phyloP scores from a whole-genome alignment of 2,329 filamentous ascomycete species.

The Aspergillus sp. region DNA sequence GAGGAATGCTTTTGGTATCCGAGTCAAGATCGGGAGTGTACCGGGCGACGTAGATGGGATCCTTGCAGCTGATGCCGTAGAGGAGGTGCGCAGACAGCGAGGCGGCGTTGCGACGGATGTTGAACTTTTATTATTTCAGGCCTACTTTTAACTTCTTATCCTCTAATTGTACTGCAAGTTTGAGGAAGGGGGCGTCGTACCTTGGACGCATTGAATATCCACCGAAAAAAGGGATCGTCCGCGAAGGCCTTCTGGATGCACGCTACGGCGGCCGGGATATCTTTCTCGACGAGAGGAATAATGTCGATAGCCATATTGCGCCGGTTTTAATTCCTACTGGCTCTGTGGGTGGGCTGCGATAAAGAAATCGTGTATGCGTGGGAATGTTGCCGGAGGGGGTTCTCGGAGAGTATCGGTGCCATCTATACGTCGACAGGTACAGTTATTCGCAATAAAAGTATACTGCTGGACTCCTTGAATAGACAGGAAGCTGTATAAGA shows the following conservation, averaged over 20 bases:
- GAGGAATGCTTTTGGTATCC: neutral
- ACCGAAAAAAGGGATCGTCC: slow-evolving; percentile 58
- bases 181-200: slow-evolving; percentile 29
- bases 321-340: slow-evolving; percentile 14
- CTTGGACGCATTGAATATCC: slow-evolving; percentile 54
- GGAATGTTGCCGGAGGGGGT: slow-evolving; percentile 23
- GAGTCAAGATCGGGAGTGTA: slow-evolving; percentile 37
- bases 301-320: slow-evolving; percentile 47
- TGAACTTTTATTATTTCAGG: slow-evolving; percentile 42
- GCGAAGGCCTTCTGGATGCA: slow-evolving; percentile 60
- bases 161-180: neutral
- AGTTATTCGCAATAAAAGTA: too few relatives aligned
- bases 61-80: slow-evolving; percentile 59
- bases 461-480: too few relatives aligned
- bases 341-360: slow-evolving; percentile 23
- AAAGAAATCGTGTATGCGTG: slow-evolving; percentile 27
- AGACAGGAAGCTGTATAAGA: neutral
- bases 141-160: neutral
- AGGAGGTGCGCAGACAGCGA: slow-evolving; percentile 58
- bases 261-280: slow-evolving; percentile 56
- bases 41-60: slow-evolving; percentile 61
- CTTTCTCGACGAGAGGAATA: slow-evolving; percentile 46
- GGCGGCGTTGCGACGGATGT: slow-evolving; percentile 50
- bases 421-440: slow-evolving; percentile 15
- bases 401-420: slow-evolving; percentile 24